A percentile compares a stretch with the other conserved stretches of the same genome.
These are phyloP conservation scores for Diddensiella caesifluorescens DNA, from an alignment of 805 yeast species.

Conservation along the genomic window DNA sequence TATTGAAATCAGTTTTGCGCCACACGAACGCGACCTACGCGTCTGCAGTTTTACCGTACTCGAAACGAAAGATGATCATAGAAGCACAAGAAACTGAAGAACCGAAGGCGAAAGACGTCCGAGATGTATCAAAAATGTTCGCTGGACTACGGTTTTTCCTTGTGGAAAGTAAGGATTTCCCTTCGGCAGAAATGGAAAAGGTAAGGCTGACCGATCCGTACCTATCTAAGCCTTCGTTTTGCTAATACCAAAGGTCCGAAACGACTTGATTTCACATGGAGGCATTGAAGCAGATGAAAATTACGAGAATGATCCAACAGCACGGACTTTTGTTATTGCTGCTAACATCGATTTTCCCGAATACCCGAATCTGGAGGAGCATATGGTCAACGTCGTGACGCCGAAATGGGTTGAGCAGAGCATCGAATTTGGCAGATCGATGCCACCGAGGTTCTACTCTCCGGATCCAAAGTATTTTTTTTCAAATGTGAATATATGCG, in stretches of 20 bases:
- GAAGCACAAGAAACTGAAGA: too few species aligned
- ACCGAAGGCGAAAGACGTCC: too few species aligned
- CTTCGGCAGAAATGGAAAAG: constrained; percentile 5
- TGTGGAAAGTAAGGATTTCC: constrained; percentile 2
- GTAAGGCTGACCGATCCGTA: too few species aligned
- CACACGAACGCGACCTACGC: too few species aligned
- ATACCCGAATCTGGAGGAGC: constrained; percentile 40
- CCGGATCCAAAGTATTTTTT: constrained; percentile 68
- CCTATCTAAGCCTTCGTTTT: too few species aligned
- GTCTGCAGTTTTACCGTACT: too few species aligned
- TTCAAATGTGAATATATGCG: constrained; percentile 55
- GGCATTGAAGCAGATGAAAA: constrained; percentile 1
- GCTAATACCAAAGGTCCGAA: neutral
- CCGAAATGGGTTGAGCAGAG: constrained; percentile 57
- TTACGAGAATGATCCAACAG: constrained; percentile 1
- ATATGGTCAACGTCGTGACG: constrained; percentile 62
- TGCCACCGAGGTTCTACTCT: constrained; percentile 54
- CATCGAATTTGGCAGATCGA: constrained; percentile 36
- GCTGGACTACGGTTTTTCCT: too few species aligned
- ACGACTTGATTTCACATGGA: neutral
- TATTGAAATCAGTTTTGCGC: too few species aligned
- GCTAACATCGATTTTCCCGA: constrained; percentile 48
- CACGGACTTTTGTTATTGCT: constrained; percentile 38
- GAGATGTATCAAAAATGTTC: too few species aligned
- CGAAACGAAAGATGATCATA: too few species aligned